These are phyloP conservation scores for Termitomyces sp. DNA, from an alignment of 768 basidiomycete species.

Conservation along the genomic window DNA sequence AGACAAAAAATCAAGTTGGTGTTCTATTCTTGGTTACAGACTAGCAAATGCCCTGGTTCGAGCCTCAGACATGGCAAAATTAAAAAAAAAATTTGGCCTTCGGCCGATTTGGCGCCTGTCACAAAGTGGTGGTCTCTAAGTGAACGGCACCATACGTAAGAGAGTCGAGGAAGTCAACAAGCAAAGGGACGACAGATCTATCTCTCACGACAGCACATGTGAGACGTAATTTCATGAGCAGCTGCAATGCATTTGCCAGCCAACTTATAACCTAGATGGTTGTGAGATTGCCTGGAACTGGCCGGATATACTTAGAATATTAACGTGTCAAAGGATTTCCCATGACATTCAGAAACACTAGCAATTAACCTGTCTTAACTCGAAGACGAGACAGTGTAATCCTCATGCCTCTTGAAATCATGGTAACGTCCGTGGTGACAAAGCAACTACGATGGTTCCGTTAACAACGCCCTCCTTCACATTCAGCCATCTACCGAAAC, in stretches of 20 bases:
- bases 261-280: background rate
- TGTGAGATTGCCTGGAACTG: background rate
- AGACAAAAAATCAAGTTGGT: too few relatives aligned
- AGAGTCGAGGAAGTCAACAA: too few relatives aligned
- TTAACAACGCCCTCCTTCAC: constrained; percentile 73
- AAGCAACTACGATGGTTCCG: constrained; percentile 59
- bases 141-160: too few relatives aligned
- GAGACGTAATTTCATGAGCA: background rate
- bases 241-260: background rate
- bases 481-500: constrained; percentile 84
- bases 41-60: too few relatives aligned
- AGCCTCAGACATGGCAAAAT: too few relatives aligned
- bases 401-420: constrained; percentile 1
- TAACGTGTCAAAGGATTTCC: background rate
- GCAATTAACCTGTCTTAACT: background rate
- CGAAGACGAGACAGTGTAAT: background rate
- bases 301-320: background rate
- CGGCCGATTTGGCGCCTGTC: too few relatives aligned
- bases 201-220: background rate
- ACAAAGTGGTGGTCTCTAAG: too few relatives aligned
- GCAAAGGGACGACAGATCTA: too few relatives aligned
- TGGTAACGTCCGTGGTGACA: constrained; percentile 37
- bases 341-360: background rate
- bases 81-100: too few relatives aligned
- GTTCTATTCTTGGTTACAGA: too few relatives aligned